Evolutionary conservation across 352 stramenopile species (phyloP), one percentile per base, ranked within the genome.

Genomic region (Blastocystis sp.): DNA sequence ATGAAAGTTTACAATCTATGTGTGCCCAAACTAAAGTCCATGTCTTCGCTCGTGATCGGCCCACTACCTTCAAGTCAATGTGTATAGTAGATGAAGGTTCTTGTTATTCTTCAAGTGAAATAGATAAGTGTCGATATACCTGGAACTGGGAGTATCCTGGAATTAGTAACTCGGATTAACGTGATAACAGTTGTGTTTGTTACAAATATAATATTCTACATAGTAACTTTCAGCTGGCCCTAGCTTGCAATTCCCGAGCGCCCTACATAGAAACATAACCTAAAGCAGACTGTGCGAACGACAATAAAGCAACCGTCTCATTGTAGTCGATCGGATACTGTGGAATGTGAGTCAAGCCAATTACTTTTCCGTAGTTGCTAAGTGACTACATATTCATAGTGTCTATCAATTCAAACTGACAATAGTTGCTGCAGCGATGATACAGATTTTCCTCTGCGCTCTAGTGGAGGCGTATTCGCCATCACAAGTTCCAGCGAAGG

Each of bases 171-270:
- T 34, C 29, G 29, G 29, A 34, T 34, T 34, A 34, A 34, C 29
- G 29, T 34, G 29, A 34, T 34, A 34, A 34, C 29, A 34, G 29
- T 34, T 50, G 91, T 89, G 84, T 88, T 68, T 23, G 0, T 23
- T 23, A 61, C 53, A 61, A 61, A 23, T 61, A 18, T 23, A 18
- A n/a, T 41, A 43, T 50, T 80, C n/a, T 20, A 66, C 8, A 37
- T 66, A 23, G 20, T 47, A 47, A 64, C 70, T 62, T n/a, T 62
- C n/a, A 29, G 70, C 70, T 5, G 70, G 70, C 2, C 70, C 70
- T n/a, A 80, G 70, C 20, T 80, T 80, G 29, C 70, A 80, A n/a
- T 45, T 80, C 23, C 43, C 47, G 23, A 80, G 34, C 34, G 23
- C 29, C 41, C 70, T 80, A 64, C 43, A 20, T n/a, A 37, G 15